phyloP scores from a whole-genome alignment of 192 early-diverging fungal species.

The Allomyces macrogynus region DNA sequence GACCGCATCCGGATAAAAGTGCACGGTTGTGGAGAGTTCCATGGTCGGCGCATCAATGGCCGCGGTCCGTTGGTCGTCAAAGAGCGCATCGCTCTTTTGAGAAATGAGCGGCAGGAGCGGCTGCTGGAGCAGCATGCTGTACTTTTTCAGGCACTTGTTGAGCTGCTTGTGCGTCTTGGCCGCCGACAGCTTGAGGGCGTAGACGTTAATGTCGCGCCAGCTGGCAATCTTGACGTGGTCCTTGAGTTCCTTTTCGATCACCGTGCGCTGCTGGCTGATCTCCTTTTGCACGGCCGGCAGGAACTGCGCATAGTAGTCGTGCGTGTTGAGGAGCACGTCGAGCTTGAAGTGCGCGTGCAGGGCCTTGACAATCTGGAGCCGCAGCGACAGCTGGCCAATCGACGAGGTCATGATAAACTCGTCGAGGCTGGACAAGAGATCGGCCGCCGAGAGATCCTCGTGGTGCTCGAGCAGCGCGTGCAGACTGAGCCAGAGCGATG shows the following conservation, averaged over 20 bases:
- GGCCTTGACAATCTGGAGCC: constrained; percentile 6
- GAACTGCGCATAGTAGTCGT: constrained; percentile 68
- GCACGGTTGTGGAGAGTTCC: background rate
- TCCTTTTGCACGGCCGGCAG: constrained; percentile 25
- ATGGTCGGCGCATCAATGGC: background rate
- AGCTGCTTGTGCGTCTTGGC: constrained; percentile 78
- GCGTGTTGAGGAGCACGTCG: constrained; percentile 44
- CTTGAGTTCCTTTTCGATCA: constrained; percentile 69
- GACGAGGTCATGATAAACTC: constrained; percentile 10
- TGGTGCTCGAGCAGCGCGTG: constrained; percentile 32
- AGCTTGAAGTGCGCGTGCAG: constrained; percentile 9
- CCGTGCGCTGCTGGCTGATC: constrained; percentile 35
- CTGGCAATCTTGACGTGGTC: constrained; percentile 88
- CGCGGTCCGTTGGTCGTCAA: background rate
- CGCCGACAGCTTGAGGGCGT: constrained; percentile 72
- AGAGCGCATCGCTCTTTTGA: background rate
- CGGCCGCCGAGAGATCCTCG: constrained; percentile 10
- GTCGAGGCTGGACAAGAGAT: constrained; percentile 7
- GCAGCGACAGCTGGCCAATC: constrained; percentile 11
- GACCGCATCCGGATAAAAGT: background rate
- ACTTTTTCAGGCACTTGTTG: constrained; percentile 73
- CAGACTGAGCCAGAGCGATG: constrained; percentile 89
- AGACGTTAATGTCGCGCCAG: constrained; percentile 93
- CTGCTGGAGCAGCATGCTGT: constrained; percentile 50
- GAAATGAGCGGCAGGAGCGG: constrained; percentile 51